phyloP scores from a whole-genome alignment of 306 rosid species.

The Senna siamea region DNA sequence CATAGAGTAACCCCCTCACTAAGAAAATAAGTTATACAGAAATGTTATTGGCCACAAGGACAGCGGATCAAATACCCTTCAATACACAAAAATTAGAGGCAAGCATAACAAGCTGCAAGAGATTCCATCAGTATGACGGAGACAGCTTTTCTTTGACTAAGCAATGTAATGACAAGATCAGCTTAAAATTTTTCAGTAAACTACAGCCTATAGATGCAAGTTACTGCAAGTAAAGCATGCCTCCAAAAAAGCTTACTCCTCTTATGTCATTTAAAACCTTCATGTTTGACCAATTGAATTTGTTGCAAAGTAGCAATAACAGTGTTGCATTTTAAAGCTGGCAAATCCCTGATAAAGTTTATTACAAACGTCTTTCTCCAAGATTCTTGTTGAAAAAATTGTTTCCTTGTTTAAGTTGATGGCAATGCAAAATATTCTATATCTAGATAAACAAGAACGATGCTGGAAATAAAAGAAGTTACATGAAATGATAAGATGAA shows the following conservation, averaged over 20 bases:
- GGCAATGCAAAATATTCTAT: conserved; percentile 2
- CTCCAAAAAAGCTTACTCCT: neutral
- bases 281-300: conserved; percentile 2
- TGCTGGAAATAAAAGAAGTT: conserved; percentile 5
- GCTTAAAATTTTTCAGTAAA: conserved; percentile 9
- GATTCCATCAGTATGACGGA: conserved; percentile 20
- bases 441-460: conserved; percentile 15
- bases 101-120: conserved; percentile 19
- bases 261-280: neutral
- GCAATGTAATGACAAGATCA: neutral
- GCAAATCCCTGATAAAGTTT: conserved; percentile 18
- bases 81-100: conserved; percentile 16
- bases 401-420: conserved; percentile 4
- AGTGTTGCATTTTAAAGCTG: neutral
- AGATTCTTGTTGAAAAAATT: neutral
- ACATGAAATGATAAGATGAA: conserved; percentile 17
- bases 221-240: conserved; percentile 21
- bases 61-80: neutral
- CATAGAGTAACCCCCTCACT: conserved; percentile 1
- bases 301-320: neutral
- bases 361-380: conserved; percentile 1
- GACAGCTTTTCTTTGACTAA: neutral
- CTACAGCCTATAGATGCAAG: neutral
- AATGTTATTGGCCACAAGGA: neutral
- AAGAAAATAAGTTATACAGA: conserved; percentile 8